phyloP scores from a whole-genome alignment of 495 filamentous ascomycete species.

The Penicillium riverlandense region DNA sequence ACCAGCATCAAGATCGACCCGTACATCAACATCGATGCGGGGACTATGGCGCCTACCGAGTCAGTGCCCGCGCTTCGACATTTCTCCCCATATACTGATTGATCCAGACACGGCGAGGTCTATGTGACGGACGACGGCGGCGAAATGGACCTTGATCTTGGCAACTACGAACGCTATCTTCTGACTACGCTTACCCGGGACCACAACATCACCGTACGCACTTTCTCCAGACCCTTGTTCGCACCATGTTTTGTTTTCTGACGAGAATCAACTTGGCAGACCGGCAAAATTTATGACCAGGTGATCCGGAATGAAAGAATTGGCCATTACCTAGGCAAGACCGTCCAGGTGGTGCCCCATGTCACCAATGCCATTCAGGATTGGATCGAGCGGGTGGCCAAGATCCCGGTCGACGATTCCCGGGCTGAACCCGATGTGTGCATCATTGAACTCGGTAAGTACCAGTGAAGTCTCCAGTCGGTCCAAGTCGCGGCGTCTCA shows the following conservation, averaged over 20 bases:
- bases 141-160: slow-evolving; percentile 87
- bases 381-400: slow-evolving; percentile 84
- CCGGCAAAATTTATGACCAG: slow-evolving; percentile 87
- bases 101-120: slow-evolving; percentile 59
- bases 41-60: slow-evolving; percentile 74
- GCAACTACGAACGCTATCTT: slow-evolving; percentile 89
- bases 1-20: slow-evolving; percentile 58
- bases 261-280: slow-evolving; percentile 17
- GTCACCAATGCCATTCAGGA: slow-evolving; percentile 86
- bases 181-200: slow-evolving; percentile 65
- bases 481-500: background rate
- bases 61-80: slow-evolving; percentile 28
- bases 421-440: slow-evolving; percentile 83
- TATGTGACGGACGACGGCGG: slow-evolving; percentile 71
- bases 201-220: slow-evolving; percentile 68
- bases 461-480: background rate
- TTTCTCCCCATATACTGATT: background rate
- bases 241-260: no score
- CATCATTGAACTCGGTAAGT: slow-evolving; percentile 53
- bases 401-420: slow-evolving; percentile 81
- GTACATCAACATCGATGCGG: slow-evolving; percentile 62
- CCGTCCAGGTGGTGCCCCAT: slow-evolving; percentile 91
- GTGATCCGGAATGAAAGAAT: slow-evolving; percentile 74
- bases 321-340: slow-evolving; percentile 85
- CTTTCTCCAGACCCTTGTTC: no score